Evolutionary conservation across 345 rosid species (phyloP).

Genomic region (Linum lewisii): DNA sequence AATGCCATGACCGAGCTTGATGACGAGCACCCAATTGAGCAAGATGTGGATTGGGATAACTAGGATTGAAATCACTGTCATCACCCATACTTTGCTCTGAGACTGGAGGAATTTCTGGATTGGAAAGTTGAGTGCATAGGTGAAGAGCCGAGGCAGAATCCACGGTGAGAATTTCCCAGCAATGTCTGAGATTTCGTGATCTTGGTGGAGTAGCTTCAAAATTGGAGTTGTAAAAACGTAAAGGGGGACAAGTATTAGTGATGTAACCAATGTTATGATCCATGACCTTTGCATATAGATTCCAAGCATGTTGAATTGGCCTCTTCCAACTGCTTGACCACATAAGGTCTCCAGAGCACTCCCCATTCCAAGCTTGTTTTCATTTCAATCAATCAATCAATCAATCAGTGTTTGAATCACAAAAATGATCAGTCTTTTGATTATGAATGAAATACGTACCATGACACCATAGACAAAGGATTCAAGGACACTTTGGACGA

Average conservation of each 20-base stretch:
- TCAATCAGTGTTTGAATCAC: not conserved
- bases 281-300: constrained; percentile 47
- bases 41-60: constrained; percentile 26
- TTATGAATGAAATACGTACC: too few species aligned
- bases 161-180: constrained; percentile 36
- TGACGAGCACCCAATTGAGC: constrained; percentile 33
- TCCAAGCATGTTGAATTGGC: constrained; percentile 38
- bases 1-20: constrained; percentile 27
- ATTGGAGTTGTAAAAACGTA: constrained; percentile 33
- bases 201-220: constrained; percentile 31
- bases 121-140: constrained; percentile 39
- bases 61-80: constrained; percentile 30
- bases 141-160: constrained; percentile 38
- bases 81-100: constrained; percentile 44
- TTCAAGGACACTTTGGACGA: constrained; percentile 37
- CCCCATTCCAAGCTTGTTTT: constrained; percentile 44
- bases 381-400: too few species aligned
- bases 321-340: constrained; percentile 54
- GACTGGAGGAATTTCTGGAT: constrained; percentile 45
- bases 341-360: constrained; percentile 53
- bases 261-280: constrained; percentile 28
- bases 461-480: constrained; percentile 40
- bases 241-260: constrained; percentile 29
- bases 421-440: too few species aligned
- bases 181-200: constrained; percentile 29